Evolutionary conservation across 2,329 filamentous ascomycete species (phyloP).

Genomic region (Exophiala calicioides): DNA sequence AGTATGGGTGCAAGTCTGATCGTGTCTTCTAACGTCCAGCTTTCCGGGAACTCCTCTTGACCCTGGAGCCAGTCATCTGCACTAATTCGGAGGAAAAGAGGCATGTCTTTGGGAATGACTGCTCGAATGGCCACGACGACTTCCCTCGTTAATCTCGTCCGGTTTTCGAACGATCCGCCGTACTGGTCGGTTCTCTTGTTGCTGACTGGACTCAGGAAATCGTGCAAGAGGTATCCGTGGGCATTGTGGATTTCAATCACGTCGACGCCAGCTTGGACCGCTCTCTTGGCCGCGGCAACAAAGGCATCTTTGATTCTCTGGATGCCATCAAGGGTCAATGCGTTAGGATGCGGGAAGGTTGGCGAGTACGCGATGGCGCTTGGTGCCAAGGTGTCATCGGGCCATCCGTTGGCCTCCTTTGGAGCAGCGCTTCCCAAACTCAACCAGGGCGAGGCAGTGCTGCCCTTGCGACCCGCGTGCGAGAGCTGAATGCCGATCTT

Average conservation of each 20-base stretch:
- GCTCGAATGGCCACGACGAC: conserved; percentile 63
- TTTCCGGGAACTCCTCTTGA: conserved; percentile 56
- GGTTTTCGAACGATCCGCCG: conserved; percentile 60
- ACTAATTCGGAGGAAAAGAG: conserved; percentile 72
- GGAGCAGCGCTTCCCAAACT: conserved; percentile 56
- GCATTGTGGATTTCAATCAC: conserved; percentile 78
- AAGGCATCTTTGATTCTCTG: conserved; percentile 38
- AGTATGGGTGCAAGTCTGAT: conserved; percentile 66
- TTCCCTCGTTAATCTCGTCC: conserved; percentile 67
- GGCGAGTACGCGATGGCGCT: conserved; percentile 64
- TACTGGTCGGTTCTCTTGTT: conserved; percentile 66
- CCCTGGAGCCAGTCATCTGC: conserved; percentile 73
- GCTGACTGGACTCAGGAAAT: conserved; percentile 68
- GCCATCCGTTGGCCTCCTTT: conserved; percentile 56
- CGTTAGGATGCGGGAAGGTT: conserved; percentile 63
- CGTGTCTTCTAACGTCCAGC: conserved; percentile 68
- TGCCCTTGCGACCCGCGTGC: conserved; percentile 72
- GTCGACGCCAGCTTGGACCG: conserved; percentile 72
- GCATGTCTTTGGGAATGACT: conserved; percentile 66
- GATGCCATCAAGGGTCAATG: conserved; percentile 70
- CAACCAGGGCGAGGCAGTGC: conserved; percentile 65
- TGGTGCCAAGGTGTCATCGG: conserved; percentile 58
- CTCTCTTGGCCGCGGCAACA: conserved; percentile 53
- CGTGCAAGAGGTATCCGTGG: conserved; percentile 74
- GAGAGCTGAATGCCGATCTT: conserved; percentile 74